Percentiles rank a stretch among this genome's conserved stretches.
These are phyloP conservation scores for Periconia sp. DNA, from an alignment of 2,329 filamentous ascomycete genomes.

Conservation along the genomic window DNA sequence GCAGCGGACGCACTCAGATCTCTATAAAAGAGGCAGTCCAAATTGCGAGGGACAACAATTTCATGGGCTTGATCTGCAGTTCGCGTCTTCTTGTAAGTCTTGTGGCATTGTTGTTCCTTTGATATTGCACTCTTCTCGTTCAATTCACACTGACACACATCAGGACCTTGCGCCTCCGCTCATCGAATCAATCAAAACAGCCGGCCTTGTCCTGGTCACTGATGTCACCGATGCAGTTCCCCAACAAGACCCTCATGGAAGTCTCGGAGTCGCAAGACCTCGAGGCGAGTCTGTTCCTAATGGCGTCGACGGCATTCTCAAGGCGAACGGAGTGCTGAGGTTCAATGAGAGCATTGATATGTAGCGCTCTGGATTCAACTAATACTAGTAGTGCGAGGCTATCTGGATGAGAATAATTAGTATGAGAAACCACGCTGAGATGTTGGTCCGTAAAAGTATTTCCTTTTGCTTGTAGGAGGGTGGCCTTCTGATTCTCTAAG, in stretches of 20 bases:
- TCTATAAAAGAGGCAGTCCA: constrained; percentile 95
- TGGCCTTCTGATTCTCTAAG: too few relatives aligned
- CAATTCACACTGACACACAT: constrained; percentile 16
- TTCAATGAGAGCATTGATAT: constrained; percentile 86
- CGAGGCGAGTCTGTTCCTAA: constrained; percentile 64
- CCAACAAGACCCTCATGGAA: constrained; percentile 39
- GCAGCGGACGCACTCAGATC: constrained; percentile 74
- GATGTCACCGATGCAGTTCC: constrained; percentile 72
- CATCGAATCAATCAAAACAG: constrained; percentile 91
- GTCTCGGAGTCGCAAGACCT: constrained; percentile 49
- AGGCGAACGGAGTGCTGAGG: constrained; percentile 82
- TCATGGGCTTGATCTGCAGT: constrained; percentile 95
- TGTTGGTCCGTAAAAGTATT: too few relatives aligned
- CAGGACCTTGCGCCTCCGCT: constrained; percentile 93
- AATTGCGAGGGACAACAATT: constrained; percentile 93
- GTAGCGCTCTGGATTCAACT: constrained; percentile 33
- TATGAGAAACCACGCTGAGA: too few relatives aligned
- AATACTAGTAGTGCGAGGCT: too few relatives aligned
- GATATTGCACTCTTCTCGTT: too few relatives aligned
- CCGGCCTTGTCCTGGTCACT: constrained; percentile 88
- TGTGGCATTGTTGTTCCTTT: not conserved
- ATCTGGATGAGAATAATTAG: too few relatives aligned
- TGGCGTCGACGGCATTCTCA: constrained; percentile 86
- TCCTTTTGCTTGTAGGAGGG: too few relatives aligned
- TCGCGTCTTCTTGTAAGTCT: constrained; percentile 79